Conservation (phyloP, 2,329 filamentous ascomycete species). For the Colletotrichum tamarilloi region DNA sequence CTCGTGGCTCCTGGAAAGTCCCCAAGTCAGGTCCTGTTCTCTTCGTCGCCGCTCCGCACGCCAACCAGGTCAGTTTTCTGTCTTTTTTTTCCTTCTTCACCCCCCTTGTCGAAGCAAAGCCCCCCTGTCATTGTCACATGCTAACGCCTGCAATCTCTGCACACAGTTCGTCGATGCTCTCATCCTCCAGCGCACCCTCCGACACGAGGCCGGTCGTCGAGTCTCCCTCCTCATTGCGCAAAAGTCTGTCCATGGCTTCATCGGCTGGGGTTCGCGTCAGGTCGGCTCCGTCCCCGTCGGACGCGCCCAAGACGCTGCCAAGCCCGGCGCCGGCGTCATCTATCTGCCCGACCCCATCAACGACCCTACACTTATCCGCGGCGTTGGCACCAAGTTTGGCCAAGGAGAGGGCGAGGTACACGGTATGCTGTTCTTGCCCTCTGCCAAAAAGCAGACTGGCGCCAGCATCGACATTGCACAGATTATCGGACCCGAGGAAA, state of each 20-base stretch:
- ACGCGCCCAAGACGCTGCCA: conserved; percentile 89
- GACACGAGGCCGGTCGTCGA: conserved; percentile 86
- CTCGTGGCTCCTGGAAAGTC: conserved; percentile 93
- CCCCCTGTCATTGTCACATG: conserved; percentile 33
- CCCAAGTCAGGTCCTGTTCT: conserved; percentile 89
- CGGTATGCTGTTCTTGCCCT: conserved; percentile 88
- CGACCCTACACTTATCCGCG: conserved; percentile 83
- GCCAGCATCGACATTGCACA: conserved; percentile 87
- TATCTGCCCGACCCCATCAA: conserved; percentile 90
- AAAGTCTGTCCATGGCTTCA: conserved; percentile 94
- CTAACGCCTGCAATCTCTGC: conserved; percentile 20
- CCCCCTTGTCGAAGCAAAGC: conserved; percentile 1
- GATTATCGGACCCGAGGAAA: conserved; percentile 82
- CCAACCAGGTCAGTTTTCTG: conserved; percentile 79
- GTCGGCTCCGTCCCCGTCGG: conserved; percentile 94
- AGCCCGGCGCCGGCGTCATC: conserved; percentile 80
- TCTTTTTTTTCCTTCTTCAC: neutral
- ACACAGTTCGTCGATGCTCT: conserved; percentile 91
- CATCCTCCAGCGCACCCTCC: conserved; percentile 90
- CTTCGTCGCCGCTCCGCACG: conserved; percentile 96
- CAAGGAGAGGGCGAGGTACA: conserved; percentile 76
- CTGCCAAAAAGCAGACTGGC: conserved; percentile 79
- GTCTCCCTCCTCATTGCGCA: conserved; percentile 94
- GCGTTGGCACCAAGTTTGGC: conserved; percentile 86
- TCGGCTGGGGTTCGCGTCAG: conserved; percentile 86